Conservation (phyloP, 139 green algal genomes). For the Chara braunii region DNA sequence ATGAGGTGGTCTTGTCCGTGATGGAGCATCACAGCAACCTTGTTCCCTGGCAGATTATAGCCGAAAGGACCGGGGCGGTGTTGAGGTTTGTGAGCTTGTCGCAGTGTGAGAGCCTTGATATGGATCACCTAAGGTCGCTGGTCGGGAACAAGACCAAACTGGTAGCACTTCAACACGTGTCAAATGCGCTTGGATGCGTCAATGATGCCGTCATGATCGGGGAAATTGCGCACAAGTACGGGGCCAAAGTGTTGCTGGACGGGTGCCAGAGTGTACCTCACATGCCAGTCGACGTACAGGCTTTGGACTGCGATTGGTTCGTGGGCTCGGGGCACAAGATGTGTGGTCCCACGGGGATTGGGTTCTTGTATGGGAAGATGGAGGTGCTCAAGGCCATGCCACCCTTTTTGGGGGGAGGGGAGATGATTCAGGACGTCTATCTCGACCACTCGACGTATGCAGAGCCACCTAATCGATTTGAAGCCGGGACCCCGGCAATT, state of each 20-base stretch:
- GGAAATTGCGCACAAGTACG: conserved; percentile 49
- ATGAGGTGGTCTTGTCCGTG: conserved; percentile 80
- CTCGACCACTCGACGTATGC: conserved; percentile 88
- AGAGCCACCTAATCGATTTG: conserved; percentile 78
- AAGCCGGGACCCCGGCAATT: conserved; percentile 94
- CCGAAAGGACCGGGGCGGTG: conserved; percentile 64
- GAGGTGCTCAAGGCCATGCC: conserved; percentile 83
- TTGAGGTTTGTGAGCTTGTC: conserved; percentile 52
- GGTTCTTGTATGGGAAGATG: conserved; percentile 88
- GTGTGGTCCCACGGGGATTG: conserved; percentile 90
- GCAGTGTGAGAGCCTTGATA: conserved; percentile 39
- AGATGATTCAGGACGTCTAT: conserved; percentile 96
- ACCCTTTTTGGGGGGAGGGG: conserved; percentile 91
- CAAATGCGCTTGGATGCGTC: conserved; percentile 73
- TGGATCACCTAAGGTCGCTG: conserved; percentile 52
- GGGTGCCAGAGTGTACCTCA: conserved; percentile 93
- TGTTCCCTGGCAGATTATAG: conserved; percentile 95
- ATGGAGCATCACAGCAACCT: conserved; percentile 97
- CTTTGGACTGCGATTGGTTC: conserved; percentile 86
- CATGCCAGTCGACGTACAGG: conserved; percentile 84
- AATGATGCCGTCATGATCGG: conserved; percentile 47
- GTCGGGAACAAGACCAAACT: conserved; percentile 62
- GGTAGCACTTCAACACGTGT: conserved; percentile 82
- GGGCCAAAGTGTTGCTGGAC: conserved; percentile 85
- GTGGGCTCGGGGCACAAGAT: conserved; percentile 94